These are phyloP conservation scores for Paecilomyces sp. DNA, from an alignment of 2,329 filamentous ascomycete genomes.

Conservation along the genomic window DNA sequence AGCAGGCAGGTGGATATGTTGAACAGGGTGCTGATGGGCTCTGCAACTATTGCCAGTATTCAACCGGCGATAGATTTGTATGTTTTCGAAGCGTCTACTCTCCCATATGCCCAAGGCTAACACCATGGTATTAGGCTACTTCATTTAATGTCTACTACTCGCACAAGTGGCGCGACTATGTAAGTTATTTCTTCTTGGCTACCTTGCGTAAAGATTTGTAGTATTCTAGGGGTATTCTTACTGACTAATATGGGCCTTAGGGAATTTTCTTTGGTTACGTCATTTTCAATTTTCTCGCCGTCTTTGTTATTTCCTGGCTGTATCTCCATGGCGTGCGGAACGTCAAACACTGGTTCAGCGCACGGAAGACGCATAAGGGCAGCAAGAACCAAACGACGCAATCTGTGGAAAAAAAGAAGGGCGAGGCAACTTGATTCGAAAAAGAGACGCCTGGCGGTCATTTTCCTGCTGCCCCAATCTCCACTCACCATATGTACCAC, in stretches of 20 bases:
- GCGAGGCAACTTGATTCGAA: neutral
- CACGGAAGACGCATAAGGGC: constrained; percentile 18
- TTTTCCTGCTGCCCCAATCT: neutral
- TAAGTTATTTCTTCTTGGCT: constrained; percentile 18
- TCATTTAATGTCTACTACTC: constrained; percentile 55
- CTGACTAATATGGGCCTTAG: constrained; percentile 10
- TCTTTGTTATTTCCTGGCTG: constrained; percentile 49
- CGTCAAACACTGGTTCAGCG: constrained; percentile 25
- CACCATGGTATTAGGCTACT: constrained; percentile 15
- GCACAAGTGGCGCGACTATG: constrained; percentile 60
- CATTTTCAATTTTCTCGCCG: constrained; percentile 54
- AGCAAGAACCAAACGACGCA: neutral
- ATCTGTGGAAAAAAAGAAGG: neutral
- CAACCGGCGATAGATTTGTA: constrained; percentile 55
- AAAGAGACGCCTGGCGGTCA: neutral
- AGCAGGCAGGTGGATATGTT: constrained; percentile 55
- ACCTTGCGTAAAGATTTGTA: neutral
- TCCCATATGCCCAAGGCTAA: neutral
- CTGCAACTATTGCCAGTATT: constrained; percentile 60
- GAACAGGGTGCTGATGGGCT: constrained; percentile 46
- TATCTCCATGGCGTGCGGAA: constrained; percentile 38
- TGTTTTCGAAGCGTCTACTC: constrained; percentile 6
- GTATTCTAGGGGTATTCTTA: neutral
- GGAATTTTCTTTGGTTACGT: constrained; percentile 59
- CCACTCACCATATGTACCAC: neutral